phyloP scores from a whole-genome alignment of 495 filamentous ascomycete genomes.

The Penicillium ucsense region DNA sequence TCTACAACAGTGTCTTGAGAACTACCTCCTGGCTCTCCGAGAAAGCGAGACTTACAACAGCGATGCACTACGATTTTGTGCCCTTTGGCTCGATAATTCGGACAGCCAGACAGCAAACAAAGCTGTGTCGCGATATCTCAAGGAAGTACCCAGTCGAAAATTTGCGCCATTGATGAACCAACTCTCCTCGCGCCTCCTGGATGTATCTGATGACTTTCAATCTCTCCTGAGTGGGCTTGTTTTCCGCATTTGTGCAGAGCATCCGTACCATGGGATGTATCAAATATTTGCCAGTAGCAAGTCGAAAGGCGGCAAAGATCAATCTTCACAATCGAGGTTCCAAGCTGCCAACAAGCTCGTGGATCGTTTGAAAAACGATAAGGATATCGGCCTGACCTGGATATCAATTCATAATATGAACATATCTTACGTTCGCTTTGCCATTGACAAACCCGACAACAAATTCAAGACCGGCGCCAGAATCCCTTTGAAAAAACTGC shows the following conservation, averaged over 20 bases:
- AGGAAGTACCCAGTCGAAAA: constrained; percentile 73
- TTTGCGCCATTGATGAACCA: constrained; percentile 94
- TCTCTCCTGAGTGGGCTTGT: constrained; percentile 59
- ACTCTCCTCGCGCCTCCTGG: constrained; percentile 77
- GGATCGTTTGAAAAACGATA: constrained; percentile 43
- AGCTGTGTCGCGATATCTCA: constrained; percentile 60
- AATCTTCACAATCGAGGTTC: constrained; percentile 59
- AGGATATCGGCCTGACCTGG: constrained; percentile 45
- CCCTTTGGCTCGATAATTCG: constrained; percentile 83
- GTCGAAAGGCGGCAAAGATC: constrained; percentile 57
- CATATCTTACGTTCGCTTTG: constrained; percentile 62
- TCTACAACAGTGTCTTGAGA: constrained; percentile 78
- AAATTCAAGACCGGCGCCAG: constrained; percentile 59
- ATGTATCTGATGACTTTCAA: constrained; percentile 63
- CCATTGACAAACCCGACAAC: constrained; percentile 49
- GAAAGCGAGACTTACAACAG: constrained; percentile 83
- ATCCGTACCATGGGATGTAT: constrained; percentile 94
- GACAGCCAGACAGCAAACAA: constrained; percentile 61
- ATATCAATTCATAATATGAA: constrained; percentile 60
- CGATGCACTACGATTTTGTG: constrained; percentile 86
- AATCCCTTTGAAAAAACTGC: constrained; percentile 48
- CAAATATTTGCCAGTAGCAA: constrained; percentile 79
- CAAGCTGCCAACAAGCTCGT: constrained; percentile 60
- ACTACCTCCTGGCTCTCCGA: constrained; percentile 76
- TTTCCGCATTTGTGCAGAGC: constrained; percentile 73